These are phyloP conservation scores for Odonthalia washingtoniensis DNA, from an alignment of 31 red algal genomes.

Conservation along the genomic window DNA sequence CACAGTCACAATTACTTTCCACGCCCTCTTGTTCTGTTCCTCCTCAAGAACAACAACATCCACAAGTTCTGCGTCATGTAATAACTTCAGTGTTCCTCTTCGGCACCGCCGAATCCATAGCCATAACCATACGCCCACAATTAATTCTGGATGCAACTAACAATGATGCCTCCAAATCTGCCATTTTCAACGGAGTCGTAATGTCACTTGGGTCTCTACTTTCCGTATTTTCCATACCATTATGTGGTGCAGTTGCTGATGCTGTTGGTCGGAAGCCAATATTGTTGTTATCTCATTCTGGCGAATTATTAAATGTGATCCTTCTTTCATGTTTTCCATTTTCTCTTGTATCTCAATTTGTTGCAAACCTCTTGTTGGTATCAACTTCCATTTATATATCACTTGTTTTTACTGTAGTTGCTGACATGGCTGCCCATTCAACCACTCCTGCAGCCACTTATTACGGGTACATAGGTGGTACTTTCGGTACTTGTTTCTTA, in stretches of 20 bases:
- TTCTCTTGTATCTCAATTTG: conserved; percentile 21
- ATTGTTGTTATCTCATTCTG: conserved; percentile 61
- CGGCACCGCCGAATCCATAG: too few relatives aligned
- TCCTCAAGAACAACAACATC: too few relatives aligned
- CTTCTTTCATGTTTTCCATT: conserved; percentile 51
- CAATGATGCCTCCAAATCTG: conserved; percentile 40
- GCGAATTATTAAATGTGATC: conserved; percentile 48
- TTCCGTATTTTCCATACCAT: conserved; percentile 56
- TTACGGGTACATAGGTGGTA: conserved; percentile 63
- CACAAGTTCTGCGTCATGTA: too few relatives aligned
- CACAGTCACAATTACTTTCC: too few relatives aligned
- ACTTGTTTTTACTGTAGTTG: conserved; percentile 55
- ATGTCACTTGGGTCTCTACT: conserved; percentile 49
- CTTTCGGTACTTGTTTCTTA: conserved; percentile 54
- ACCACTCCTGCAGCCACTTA: conserved; percentile 23
- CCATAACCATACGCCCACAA: conserved; percentile 62
- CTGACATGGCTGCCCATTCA: conserved; percentile 46
- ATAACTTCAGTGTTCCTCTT: too few relatives aligned
- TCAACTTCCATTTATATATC: conserved; percentile 60
- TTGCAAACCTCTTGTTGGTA: conserved; percentile 53
- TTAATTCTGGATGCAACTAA: conserved; percentile 68
- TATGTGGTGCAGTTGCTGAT: conserved; percentile 64
- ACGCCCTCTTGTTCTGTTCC: too few relatives aligned
- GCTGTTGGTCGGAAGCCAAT: conserved; percentile 61
- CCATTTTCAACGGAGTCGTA: conserved; percentile 45